phyloP scores from a whole-genome alignment of 1,139 yeast genomes.

The Yamadazyma taylorii region DNA sequence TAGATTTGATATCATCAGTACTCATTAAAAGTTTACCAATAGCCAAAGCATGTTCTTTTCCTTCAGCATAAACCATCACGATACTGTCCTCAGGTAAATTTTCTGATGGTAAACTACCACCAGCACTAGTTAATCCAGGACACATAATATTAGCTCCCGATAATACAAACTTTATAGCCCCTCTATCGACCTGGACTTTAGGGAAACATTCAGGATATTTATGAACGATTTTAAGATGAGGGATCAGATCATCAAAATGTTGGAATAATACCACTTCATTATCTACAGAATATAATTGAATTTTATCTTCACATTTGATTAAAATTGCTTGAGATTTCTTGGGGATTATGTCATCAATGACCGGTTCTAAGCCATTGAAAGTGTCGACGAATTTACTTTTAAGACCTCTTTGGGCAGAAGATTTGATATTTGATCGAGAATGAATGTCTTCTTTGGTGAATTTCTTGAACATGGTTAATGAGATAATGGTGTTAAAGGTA shows the following conservation, averaged over 20 bases:
- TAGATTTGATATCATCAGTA: conserved; percentile 80
- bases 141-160: conserved; percentile 98
- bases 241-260: conserved; percentile 81
- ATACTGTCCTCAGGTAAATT: conserved; percentile 63
- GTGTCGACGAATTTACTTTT: conserved; percentile 70
- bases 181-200: conserved; percentile 87
- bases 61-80: conserved; percentile 88
- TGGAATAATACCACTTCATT: conserved; percentile 77
- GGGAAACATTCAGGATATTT: conserved; percentile 83
- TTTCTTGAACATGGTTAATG: conserved; percentile 54
- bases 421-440: conserved; percentile 87
- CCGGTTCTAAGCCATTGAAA: conserved; percentile 70
- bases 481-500: too few species aligned
- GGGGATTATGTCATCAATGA: conserved; percentile 81
- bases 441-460: conserved; percentile 86
- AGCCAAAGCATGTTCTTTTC: conserved; percentile 88
- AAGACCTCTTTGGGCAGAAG: conserved; percentile 86
- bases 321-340: conserved; percentile 85
- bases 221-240: conserved; percentile 76
- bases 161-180: conserved; percentile 91
- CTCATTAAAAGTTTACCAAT: conserved; percentile 86
- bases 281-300: conserved; percentile 74
- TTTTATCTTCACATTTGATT: conserved; percentile 86
- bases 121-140: conserved; percentile 92
- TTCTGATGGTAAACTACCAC: conserved; percentile 80